Percentiles rank a stretch among this genome's conserved stretches.
phyloP scores from a whole-genome alignment of 2,329 filamentous ascomycete species.

The Trichoderma endophyticum region DNA sequence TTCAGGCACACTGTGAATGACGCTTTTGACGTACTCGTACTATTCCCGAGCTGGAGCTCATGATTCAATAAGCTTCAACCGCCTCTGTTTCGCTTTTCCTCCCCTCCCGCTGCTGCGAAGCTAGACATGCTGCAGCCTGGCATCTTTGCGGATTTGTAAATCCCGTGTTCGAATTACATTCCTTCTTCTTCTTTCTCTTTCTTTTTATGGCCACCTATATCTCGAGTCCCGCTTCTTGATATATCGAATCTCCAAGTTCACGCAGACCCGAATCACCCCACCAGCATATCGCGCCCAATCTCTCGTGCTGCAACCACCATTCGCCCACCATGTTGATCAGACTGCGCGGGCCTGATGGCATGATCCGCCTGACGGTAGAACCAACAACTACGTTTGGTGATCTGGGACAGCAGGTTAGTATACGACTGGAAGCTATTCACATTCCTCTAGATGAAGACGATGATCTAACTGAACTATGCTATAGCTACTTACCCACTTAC shows the following conservation, averaged over 20 bases:
- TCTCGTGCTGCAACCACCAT: background rate
- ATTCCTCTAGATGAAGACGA: background rate
- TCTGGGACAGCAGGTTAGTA: constrained; percentile 51
- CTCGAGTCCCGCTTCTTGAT: background rate
- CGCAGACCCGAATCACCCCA: background rate
- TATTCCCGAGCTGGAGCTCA: constrained; percentile 11
- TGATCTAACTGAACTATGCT: constrained; percentile 2
- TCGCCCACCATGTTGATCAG: constrained; percentile 68
- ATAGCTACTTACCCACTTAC: constrained; percentile 58
- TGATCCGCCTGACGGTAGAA: constrained; percentile 79
- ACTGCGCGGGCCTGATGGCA: constrained; percentile 88
- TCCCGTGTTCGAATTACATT: background rate
- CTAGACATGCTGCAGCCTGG: background rate
- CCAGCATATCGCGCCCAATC: background rate
- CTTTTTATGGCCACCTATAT: background rate
- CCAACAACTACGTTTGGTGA: constrained; percentile 68
- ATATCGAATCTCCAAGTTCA: background rate
- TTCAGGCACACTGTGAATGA: constrained; percentile 31
- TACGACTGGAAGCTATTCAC: background rate
- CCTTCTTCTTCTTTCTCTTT: background rate
- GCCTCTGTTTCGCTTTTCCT: background rate
- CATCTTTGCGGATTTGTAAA: background rate
- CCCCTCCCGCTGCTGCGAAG: background rate
- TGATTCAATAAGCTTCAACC: constrained; percentile 19
- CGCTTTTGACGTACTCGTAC: constrained; percentile 24